Evolutionary conservation across 1,284 basidiomycete species (phyloP).

Genomic region (Phellopilus nigrolimitatus): DNA sequence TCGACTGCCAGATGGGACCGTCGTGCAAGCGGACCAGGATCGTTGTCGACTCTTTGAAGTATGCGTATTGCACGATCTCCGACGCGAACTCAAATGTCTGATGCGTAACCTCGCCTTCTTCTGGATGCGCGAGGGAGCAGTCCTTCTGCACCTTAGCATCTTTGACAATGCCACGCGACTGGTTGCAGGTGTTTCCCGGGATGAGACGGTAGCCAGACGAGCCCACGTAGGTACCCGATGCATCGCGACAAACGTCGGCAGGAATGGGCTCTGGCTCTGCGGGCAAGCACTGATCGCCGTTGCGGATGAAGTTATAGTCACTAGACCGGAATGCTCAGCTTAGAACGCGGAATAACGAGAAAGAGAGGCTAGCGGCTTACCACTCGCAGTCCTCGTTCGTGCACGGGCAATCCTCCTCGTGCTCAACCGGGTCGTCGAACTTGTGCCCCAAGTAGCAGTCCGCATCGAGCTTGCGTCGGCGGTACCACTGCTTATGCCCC

Average conservation of each 20-base stretch:
- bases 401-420: conserved; percentile 84
- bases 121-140: conserved; percentile 74
- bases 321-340: conserved; percentile 39
- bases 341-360: not conserved
- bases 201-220: conserved; percentile 92
- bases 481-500: conserved; percentile 98
- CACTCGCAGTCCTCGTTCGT: conserved; percentile 91
- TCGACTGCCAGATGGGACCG: conserved; percentile 84
- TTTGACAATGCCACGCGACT: conserved; percentile 43
- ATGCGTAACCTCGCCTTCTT: conserved; percentile 67
- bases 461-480: conserved; percentile 76
- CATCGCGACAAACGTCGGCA: conserved; percentile 63
- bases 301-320: conserved; percentile 84
- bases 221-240: conserved; percentile 70
- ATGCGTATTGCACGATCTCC: conserved; percentile 74
- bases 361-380: conserved; percentile 38
- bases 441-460: conserved; percentile 93
- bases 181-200: conserved; percentile 86
- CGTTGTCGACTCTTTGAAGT: conserved; percentile 78
- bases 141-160: conserved; percentile 64
- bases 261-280: conserved; percentile 85
- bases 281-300: conserved; percentile 70
- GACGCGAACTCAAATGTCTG: conserved; percentile 72
- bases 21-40: conserved; percentile 81
- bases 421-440: conserved; percentile 78